A percentile compares a stretch with the other conserved stretches of the same genome.
Evolutionary conservation across 805 yeast species (phyloP).

Genomic region (Ogataea naganishii): DNA sequence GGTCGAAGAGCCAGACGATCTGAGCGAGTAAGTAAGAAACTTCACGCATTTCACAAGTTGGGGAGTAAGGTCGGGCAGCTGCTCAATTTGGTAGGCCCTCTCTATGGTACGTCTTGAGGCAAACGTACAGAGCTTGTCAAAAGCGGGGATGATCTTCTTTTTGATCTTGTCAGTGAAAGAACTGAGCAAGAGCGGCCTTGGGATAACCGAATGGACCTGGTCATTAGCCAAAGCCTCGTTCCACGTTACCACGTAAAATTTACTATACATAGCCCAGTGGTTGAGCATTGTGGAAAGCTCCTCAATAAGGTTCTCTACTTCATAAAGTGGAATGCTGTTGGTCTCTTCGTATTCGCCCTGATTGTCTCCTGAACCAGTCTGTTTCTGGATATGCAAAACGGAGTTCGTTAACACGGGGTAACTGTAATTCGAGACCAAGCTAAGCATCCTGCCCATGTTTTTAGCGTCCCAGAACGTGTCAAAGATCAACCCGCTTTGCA

Average conservation of each 20-base stretch:
- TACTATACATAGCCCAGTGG: conserved; percentile 76
- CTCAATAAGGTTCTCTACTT: conserved; percentile 54
- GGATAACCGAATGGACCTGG: conserved; percentile 28
- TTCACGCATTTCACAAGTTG: conserved; percentile 21
- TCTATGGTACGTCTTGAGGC: conserved; percentile 73
- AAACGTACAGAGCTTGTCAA: conserved; percentile 55
- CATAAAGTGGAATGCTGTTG: conserved; percentile 42
- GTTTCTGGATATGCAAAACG: conserved; percentile 8
- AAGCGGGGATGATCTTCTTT: conserved; percentile 45
- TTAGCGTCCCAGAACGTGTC: conserved; percentile 80
- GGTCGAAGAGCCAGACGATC: conserved; percentile 9
- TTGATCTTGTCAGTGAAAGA: conserved; percentile 48
- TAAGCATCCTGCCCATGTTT: conserved; percentile 44
- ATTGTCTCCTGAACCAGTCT: conserved; percentile 11
- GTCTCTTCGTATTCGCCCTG: conserved; percentile 21
- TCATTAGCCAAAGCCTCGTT: conserved; percentile 28
- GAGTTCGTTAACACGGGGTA: conserved; percentile 36
- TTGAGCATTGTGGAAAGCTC: conserved; percentile 74
- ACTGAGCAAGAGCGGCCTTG: conserved; percentile 45
- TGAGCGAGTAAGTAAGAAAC: conserved; percentile 13
- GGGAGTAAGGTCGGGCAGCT: conserved; percentile 48
- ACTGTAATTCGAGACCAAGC: conserved; percentile 47
- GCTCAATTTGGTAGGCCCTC: conserved; percentile 74
- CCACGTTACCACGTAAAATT: conserved; percentile 66
- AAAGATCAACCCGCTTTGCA: conserved; percentile 83